Base-by-base conservation (phyloP, 306 rosid genomes). In the Crotalaria pallida region DNA sequence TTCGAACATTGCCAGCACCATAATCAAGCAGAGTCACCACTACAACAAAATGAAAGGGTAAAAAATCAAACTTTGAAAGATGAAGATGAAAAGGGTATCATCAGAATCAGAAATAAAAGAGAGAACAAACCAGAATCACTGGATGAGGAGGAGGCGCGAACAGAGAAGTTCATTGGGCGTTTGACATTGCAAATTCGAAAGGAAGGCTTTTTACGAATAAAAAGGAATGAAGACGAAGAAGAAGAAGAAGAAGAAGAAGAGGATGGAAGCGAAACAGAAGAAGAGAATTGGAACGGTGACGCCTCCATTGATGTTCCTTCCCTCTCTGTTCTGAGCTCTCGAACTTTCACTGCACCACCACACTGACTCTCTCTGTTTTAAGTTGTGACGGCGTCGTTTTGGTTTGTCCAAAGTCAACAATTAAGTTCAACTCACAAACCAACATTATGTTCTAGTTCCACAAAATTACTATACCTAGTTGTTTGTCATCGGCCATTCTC, bases 1-100 rank as follows among this genome's bases (percentile, higher is more conserved):
- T 91, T 57, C 96, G 89, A 66, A 94, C 97, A 69, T 91, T 94
- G 50, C 97, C 99, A 77, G 97, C 97, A 49, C 97, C 97, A 61
- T 91, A 91, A 61, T 94, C 97, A 56, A 94, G 96, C 62, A 94
- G 67, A 71, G 99, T 94, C 67, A 94, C 99, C 44, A 80, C 99
- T 90, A 70, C 34, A 29, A 29, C 34, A 29, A 29, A 29, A 29
- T 29, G 34, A n/a, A n/a, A 29, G 34, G 6, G 4, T 29, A 29
- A 29, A 29, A 29, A 29, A 29, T 4, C 0, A 1, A 29, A 29
- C 34, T 29, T 29, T 29, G 34, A 29, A 29, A 29, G 34, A 29
- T 29, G 2, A 29, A 29, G 34, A n/a, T 6, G n/a, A 18, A 58
- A 76, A 48, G 72, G 50, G 65, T 15, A 11, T 62, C 9, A 2